A percentile compares a stretch with the other conserved stretches of the same genome.
These are phyloP conservation scores for Quercus mongolica DNA, from an alignment of 306 rosid species.

Conservation along the genomic window DNA sequence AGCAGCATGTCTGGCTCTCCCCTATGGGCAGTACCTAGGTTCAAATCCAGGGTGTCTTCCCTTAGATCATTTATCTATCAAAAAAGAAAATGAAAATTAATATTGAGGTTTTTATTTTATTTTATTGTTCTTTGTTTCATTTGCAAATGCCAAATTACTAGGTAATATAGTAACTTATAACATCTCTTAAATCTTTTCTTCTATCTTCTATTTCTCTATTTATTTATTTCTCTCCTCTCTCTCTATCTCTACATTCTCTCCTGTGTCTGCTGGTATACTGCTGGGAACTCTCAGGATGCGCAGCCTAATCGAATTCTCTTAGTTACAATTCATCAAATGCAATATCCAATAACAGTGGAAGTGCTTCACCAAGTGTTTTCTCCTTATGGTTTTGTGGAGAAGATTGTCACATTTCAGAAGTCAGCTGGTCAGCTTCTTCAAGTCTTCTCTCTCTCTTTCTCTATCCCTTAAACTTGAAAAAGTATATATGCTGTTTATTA, in stretches of 20 bases:
- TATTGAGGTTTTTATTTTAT: not conserved
- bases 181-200: constrained; percentile 31
- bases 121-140: not conserved
- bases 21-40: too few relatives aligned
- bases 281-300: constrained; percentile 63
- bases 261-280: constrained; percentile 60
- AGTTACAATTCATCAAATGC: constrained; percentile 98
- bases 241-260: constrained; percentile 48
- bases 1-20: too few relatives aligned
- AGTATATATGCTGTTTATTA: not conserved
- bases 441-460: constrained; percentile 56
- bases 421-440: constrained; percentile 98
- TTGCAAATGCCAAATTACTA: not conserved
- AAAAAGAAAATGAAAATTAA: too few relatives aligned
- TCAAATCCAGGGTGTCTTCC: too few relatives aligned
- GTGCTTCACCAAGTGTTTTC: constrained; percentile 98
- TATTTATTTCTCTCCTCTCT: constrained; percentile 64
- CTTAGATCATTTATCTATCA: too few relatives aligned
- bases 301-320: constrained; percentile 99
- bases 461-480: constrained; percentile 36
- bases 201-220: constrained; percentile 52
- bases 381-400: constrained; percentile 98
- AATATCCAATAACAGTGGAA: constrained; percentile 98
- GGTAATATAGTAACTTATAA: not conserved
- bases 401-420: constrained; percentile 99